A percentile compares a stretch with the other conserved stretches of the same genome.
Conservation (phyloP, 208 protist species). For the Wallacemonas sp. region DNA sequence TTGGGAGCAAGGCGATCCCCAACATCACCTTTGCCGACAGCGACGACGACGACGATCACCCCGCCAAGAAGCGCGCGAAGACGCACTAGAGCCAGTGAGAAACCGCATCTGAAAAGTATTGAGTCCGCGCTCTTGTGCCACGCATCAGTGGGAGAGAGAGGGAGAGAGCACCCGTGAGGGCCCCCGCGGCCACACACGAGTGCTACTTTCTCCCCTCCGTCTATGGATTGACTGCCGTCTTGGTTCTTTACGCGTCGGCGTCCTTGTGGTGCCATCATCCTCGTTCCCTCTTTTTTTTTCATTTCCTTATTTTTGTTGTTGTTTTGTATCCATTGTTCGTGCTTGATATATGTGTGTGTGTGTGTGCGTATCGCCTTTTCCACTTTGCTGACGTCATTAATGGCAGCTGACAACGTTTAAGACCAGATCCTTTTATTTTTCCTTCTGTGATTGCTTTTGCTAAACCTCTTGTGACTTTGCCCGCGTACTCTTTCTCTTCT, state of each 20-base stretch:
- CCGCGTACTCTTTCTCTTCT: slow-evolving; percentile 4
- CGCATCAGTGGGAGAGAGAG: no score
- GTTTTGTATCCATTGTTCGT: background rate
- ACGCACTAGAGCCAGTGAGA: slow-evolving; percentile 9
- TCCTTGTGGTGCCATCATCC: no score
- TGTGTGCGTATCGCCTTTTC: background rate
- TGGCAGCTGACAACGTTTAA: slow-evolving; percentile 2
- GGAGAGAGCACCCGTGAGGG: no score
- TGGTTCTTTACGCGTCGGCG: no score
- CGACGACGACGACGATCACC: slow-evolving; percentile 49
- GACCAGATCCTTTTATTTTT: background rate
- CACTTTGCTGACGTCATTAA: background rate
- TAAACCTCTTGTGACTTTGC: background rate
- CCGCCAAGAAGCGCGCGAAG: slow-evolving; percentile 34
- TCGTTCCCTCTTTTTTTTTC: slow-evolving; percentile 2
- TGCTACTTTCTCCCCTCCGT: no score
- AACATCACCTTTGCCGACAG: slow-evolving; percentile 70
- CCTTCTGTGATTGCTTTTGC: background rate
- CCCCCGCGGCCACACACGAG: no score
- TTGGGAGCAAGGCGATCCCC: slow-evolving; percentile 40
- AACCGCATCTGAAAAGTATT: no score
- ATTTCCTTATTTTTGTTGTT: slow-evolving; percentile 12
- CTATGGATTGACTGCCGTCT: no score
- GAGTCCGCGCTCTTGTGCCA: no score
- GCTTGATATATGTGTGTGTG: background rate